Percentiles rank a stretch among this genome's conserved stretches.
phyloP scores from a whole-genome alignment of 73 alveolate genomes.

The Uronychia setigera region DNA sequence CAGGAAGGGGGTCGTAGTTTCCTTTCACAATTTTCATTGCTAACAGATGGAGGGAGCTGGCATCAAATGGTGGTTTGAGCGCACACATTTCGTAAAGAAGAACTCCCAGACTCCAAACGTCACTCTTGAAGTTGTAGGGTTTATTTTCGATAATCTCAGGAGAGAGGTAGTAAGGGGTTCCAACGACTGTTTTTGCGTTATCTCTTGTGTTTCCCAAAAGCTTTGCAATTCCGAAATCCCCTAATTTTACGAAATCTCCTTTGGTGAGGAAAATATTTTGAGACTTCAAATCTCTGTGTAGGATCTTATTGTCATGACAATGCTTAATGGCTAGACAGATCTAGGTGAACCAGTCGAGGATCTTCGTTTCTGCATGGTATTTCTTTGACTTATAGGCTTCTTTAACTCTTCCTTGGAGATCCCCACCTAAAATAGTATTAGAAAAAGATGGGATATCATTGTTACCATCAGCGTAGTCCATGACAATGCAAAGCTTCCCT shows the following conservation, averaged over 20 bases:
- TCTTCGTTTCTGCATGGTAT: conserved; percentile 11
- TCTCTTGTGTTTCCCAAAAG: conserved; percentile 69
- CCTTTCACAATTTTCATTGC: conserved; percentile 84
- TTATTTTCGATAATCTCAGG: conserved; percentile 80
- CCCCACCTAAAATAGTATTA: conserved; percentile 50
- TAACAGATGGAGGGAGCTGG: conserved; percentile 75
- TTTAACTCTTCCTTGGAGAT: conserved; percentile 23
- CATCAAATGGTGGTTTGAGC: conserved; percentile 85
- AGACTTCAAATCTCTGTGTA: conserved; percentile 81
- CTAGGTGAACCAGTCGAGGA: conserved; percentile 83
- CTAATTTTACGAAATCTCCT: conserved; percentile 74
- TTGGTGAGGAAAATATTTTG: conserved; percentile 80
- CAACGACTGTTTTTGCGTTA: conserved; percentile 82
- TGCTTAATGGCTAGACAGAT: conserved; percentile 84
- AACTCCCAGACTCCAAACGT: conserved; percentile 89
- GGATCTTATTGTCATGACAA: conserved; percentile 82
- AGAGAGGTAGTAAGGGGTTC: conserved; percentile 90
- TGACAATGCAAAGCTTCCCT: conserved; percentile 90
- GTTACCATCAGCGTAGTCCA: conserved; percentile 96
- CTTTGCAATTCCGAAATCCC: conserved; percentile 88
- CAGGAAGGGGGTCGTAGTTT: conserved; percentile 70
- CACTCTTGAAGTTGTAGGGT: conserved; percentile 81
- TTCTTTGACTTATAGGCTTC: background rate
- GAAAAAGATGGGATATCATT: background rate
- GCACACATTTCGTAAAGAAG: conserved; percentile 89